A percentile compares a stretch with the other conserved stretches of the same genome.
phyloP scores from a whole-genome alignment of 2,329 filamentous ascomycete genomes.

The Curvularia sp. region DNA sequence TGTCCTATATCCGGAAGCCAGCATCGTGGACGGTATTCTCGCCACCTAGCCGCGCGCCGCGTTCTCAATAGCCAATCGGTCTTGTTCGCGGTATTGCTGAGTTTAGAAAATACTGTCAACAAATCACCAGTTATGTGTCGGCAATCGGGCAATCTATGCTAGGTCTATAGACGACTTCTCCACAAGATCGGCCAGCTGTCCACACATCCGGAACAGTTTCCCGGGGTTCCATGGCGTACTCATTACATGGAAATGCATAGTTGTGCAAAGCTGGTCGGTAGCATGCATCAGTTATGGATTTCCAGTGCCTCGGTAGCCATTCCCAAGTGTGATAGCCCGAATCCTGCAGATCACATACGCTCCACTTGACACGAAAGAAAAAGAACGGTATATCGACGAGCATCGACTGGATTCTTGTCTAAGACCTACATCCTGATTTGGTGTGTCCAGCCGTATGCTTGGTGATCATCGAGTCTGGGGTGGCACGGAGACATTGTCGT shows the following conservation, averaged over 20 bases:
- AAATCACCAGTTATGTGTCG: not conserved
- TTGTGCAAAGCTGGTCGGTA: not conserved
- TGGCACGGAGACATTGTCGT: not conserved
- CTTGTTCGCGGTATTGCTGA: not conserved
- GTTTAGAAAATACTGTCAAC: not conserved
- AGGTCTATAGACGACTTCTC: not conserved
- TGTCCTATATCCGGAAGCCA: slow-evolving; percentile 5
- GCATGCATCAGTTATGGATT: not conserved
- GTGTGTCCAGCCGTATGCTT: not conserved
- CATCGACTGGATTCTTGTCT: not conserved
- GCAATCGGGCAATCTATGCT: not conserved
- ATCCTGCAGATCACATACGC: not conserved
- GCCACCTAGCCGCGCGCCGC: not conserved
- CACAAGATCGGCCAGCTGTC: slow-evolving; percentile 1
- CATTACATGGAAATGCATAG: not conserved
- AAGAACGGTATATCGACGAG: not conserved
- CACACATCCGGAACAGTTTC: not conserved
- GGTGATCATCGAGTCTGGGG: not conserved
- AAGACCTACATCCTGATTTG: not conserved
- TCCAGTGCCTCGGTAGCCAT: not conserved
- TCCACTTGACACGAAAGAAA: not conserved
- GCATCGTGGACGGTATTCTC: not conserved
- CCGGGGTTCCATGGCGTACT: not conserved
- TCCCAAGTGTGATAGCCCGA: not conserved
- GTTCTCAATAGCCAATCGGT: not conserved